These are phyloP conservation scores for Dillenia turbinata DNA, from an alignment of 164 flowering plant species.

Conservation along the genomic window DNA sequence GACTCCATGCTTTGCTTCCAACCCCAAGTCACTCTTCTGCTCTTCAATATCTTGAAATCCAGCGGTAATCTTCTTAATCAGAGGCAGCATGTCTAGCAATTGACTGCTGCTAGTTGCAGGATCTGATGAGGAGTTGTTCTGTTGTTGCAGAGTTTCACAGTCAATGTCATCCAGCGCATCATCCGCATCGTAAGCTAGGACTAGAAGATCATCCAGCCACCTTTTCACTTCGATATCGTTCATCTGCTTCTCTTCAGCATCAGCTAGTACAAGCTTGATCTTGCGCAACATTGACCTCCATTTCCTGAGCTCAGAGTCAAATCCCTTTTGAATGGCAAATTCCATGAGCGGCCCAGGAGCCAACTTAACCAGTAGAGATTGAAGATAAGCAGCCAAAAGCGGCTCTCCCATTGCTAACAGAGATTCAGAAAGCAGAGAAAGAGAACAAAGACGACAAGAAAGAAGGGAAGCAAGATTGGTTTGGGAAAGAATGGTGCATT, in stretches of 20 bases:
- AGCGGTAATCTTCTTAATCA: too few species aligned
- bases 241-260: slow-evolving; percentile 12
- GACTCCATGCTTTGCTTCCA: too few species aligned
- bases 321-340: background rate
- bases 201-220: slow-evolving; percentile 6
- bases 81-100: too few species aligned
- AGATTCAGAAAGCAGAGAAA: too few species aligned
- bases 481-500: too few species aligned
- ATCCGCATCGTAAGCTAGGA: slow-evolving; percentile 12
- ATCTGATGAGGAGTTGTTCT: too few species aligned
- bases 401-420: too few species aligned
- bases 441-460: too few species aligned
- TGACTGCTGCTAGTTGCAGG: too few species aligned
- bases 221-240: background rate
- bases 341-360: background rate
- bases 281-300: background rate
- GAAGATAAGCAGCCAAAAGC: background rate
- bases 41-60: too few species aligned
- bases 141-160: slow-evolving; percentile 2
- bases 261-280: slow-evolving; percentile 6
- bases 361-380: background rate
- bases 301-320: slow-evolving; percentile 1
- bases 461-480: too few species aligned
- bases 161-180: background rate
- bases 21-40: too few species aligned